A percentile compares a stretch with the other conserved stretches of the same genome.
These are phyloP conservation scores for Pseudozyma hubeiensis DNA, from an alignment of 1,284 basidiomycete genomes.

Conservation along the genomic window DNA sequence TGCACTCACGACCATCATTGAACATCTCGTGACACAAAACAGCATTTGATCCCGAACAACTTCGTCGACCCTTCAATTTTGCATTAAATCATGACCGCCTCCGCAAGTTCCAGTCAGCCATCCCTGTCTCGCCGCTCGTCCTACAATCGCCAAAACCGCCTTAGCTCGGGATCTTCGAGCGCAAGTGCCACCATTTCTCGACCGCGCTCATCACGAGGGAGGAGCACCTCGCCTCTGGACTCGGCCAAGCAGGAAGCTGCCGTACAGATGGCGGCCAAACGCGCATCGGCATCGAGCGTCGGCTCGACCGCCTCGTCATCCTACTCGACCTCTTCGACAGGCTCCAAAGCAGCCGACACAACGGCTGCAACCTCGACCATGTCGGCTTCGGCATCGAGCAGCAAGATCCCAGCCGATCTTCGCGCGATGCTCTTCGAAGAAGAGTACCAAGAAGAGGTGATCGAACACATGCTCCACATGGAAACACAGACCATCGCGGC, in stretches of 20 bases:
- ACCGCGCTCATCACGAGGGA: conserved; percentile 39
- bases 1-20: not conserved
- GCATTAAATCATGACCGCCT: conserved; percentile 35
- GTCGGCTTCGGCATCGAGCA: conserved; percentile 20
- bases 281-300: conserved; percentile 35
- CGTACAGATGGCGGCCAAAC: conserved; percentile 44
- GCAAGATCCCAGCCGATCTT: conserved; percentile 31
- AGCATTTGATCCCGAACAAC: conserved; percentile 10
- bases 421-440: conserved; percentile 75
- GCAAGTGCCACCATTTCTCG: conserved; percentile 32
- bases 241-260: conserved; percentile 42
- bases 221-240: conserved; percentile 42
- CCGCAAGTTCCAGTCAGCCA: conserved; percentile 24
- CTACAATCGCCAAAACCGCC: conserved; percentile 28
- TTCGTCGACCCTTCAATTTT: not conserved
- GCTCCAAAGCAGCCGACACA: conserved; percentile 37
- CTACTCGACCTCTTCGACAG: conserved; percentile 29
- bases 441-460: conserved; percentile 93
- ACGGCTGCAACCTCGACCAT: conserved; percentile 41
- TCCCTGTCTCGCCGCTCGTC: conserved; percentile 39
- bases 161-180: conserved; percentile 38
- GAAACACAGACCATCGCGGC: conserved; percentile 90
- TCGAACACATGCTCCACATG: conserved; percentile 94
- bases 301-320: conserved; percentile 31
- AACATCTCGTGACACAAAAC: conserved; percentile 11